Conservation (phyloP, 148 eudicot species). For the Rhododendron ovatum region DNA sequence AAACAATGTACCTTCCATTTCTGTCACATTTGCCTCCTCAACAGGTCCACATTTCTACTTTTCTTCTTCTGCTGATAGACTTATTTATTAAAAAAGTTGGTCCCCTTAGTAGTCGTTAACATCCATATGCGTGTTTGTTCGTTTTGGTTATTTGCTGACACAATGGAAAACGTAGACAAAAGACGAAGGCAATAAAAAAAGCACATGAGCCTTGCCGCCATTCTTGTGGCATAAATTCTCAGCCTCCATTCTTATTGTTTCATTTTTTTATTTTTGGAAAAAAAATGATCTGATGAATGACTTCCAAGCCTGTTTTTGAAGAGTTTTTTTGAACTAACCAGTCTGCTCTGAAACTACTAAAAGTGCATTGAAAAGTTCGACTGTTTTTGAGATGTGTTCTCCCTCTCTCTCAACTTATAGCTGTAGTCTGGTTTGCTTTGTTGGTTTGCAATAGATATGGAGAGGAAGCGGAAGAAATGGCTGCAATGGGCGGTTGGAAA, state of each 20-base stretch:
- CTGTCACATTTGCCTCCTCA: conserved; percentile 21
- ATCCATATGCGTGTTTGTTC: too few species aligned
- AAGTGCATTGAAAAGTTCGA: background rate
- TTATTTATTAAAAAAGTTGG: background rate
- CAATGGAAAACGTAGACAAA: background rate
- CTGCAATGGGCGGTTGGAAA: conserved; percentile 14
- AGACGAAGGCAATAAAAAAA: too few species aligned
- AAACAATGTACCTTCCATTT: conserved; percentile 19
- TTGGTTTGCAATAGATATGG: conserved; percentile 14
- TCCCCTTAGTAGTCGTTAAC: background rate
- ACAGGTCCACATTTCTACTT: conserved; percentile 17
- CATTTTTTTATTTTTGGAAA: background rate
- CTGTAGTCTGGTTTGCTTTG: background rate
- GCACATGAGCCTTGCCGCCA: background rate
- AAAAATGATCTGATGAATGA: background rate
- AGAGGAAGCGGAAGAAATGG: conserved; percentile 20
- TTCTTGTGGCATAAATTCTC: background rate
- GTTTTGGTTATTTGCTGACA: background rate
- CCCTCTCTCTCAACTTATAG: background rate
- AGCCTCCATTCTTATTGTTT: background rate
- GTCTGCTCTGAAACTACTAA: background rate
- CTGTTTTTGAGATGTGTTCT: background rate
- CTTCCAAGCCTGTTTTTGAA: background rate
- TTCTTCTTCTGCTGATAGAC: background rate
- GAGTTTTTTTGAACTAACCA: background rate